Conservation (phyloP, 768 basidiomycete species). For the Pleurotus giganteus region DNA sequence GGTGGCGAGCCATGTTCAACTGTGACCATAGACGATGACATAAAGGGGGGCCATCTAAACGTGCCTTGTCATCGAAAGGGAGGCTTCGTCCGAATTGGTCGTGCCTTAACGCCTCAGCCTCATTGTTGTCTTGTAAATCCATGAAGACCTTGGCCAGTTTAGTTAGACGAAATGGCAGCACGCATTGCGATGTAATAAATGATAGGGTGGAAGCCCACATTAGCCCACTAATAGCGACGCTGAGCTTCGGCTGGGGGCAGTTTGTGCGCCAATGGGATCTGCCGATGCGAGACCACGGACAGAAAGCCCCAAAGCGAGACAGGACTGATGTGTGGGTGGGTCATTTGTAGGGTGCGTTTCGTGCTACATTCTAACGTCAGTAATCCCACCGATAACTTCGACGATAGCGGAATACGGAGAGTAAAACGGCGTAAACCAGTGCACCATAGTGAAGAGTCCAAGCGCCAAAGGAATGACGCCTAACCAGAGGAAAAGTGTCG, state of each 20-base stretch:
- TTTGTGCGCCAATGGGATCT: no score
- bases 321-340: not conserved
- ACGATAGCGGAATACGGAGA: no score
- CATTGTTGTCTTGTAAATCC: not conserved
- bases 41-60: not conserved
- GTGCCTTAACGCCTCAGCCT: not conserved
- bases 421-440: not conserved
- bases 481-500: not conserved
- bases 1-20: no score
- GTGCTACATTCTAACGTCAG: slow-evolving; percentile 1
- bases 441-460: not conserved
- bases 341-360: not conserved
- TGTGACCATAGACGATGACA: not conserved
- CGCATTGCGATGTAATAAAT: no score
- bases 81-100: not conserved
- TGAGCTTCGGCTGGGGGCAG: no score
- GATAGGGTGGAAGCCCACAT: no score
- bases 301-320: not conserved
- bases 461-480: no score
- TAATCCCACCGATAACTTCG: not conserved
- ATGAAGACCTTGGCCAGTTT: no score
- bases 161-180: no score
- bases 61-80: not conserved
- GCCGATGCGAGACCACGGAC: no score
- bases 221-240: no score